phyloP scores from a whole-genome alignment of 1,284 basidiomycete species.

The Xanthoconium separans region DNA sequence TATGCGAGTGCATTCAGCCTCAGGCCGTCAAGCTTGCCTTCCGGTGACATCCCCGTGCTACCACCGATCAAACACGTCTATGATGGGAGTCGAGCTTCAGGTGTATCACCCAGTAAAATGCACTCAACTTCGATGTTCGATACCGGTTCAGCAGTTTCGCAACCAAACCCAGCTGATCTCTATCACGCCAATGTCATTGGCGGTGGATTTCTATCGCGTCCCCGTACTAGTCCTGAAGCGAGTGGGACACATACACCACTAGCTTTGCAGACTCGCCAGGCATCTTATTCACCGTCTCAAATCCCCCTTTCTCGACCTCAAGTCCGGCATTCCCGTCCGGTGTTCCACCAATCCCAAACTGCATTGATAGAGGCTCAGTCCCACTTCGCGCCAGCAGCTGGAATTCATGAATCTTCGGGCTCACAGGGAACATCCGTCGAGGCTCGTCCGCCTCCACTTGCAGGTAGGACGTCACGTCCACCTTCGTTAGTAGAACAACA shows the following conservation, averaged over 20 bases:
- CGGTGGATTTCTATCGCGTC: not conserved
- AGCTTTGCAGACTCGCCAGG: not conserved
- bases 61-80: conserved; percentile 2
- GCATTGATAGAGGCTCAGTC: not conserved
- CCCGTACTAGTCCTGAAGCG: not conserved
- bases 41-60: conserved; percentile 2
- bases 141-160: not conserved
- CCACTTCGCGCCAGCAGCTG: not conserved
- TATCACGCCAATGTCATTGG: conserved; percentile 18
- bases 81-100: not conserved
- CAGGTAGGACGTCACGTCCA: not conserved
- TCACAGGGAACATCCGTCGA: not conserved
- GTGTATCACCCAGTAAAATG: not conserved
- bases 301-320: not conserved
- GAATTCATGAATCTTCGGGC: not conserved
- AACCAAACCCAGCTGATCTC: conserved; percentile 12
- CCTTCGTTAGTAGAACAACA: conserved; percentile 2
- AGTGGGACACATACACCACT: not conserved
- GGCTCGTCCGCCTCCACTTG: not conserved
- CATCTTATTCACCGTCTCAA: not conserved
- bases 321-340: not conserved
- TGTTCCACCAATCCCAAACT: not conserved
- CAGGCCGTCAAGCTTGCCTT: conserved; percentile 1
- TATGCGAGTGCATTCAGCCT: conserved; percentile 28
- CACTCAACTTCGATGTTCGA: conserved; percentile 3